Percentiles rank a stretch among this genome's conserved stretches.
These are phyloP conservation scores for Irpex sp. DNA, from an alignment of 1,284 basidiomycete species.

Conservation along the genomic window DNA sequence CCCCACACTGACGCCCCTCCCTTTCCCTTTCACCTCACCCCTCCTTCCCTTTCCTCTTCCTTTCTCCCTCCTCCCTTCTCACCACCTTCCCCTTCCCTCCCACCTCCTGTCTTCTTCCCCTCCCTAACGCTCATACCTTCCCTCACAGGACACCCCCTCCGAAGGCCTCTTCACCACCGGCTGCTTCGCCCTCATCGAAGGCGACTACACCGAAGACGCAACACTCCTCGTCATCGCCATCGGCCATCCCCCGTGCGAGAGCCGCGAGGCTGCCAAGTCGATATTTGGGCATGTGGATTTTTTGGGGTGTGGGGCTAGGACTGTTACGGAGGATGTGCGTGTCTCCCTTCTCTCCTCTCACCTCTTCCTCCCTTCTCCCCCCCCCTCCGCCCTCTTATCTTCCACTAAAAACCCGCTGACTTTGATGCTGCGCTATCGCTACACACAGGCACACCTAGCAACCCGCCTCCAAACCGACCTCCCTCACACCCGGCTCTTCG, in stretches of 20 bases:
- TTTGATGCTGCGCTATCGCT: no score
- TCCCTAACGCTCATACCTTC: background rate
- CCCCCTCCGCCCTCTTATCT: no score
- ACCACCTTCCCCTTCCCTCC: no score
- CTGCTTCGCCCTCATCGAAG: constrained; percentile 92
- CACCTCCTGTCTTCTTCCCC: no score
- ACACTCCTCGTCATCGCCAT: constrained; percentile 89
- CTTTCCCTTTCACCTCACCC: no score
- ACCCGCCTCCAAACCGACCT: constrained; percentile 63
- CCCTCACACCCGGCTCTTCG: constrained; percentile 84
- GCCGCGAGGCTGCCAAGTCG: constrained; percentile 75
- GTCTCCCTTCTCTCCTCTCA: background rate
- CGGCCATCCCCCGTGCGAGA: constrained; percentile 95
- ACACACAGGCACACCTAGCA: constrained; percentile 52
- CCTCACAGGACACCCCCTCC: constrained; percentile 77
- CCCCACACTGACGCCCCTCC: no score
- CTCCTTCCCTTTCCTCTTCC: no score
- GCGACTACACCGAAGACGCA: constrained; percentile 93
- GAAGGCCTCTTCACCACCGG: constrained; percentile 98
- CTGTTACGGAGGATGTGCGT: constrained; percentile 88
- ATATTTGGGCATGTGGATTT: constrained; percentile 96
- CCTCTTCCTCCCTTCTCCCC: no score
- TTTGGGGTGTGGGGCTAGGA: constrained; percentile 87
- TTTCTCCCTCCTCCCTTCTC: no score
- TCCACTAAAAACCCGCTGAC: no score